Conservation (phyloP, 139 green algal genomes). For the Tetradesmus obliquus region DNA sequence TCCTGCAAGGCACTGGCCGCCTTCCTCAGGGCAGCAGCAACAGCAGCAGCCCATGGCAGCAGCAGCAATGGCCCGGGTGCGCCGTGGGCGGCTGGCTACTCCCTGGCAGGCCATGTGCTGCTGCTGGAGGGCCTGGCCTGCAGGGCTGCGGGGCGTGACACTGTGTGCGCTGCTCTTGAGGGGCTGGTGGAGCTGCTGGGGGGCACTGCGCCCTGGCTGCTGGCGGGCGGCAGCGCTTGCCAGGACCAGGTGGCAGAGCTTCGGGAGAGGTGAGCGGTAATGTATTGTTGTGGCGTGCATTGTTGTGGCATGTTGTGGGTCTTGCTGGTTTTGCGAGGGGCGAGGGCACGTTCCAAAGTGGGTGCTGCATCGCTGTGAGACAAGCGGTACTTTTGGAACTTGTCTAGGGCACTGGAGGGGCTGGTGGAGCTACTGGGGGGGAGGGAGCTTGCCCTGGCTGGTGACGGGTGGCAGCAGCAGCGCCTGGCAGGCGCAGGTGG, state of each 20-base stretch:
- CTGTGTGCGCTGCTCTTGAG: constrained; percentile 4
- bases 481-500: background rate
- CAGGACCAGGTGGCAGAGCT: background rate
- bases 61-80: background rate
- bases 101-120: background rate
- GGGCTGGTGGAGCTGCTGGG: constrained; percentile 31
- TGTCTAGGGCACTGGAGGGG: background rate
- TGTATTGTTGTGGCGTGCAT: too few relatives aligned
- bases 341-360: too few relatives aligned
- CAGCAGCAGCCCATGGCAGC: constrained; percentile 17
- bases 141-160: constrained; percentile 1
- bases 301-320: too few relatives aligned
- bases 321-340: too few relatives aligned
- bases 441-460: background rate
- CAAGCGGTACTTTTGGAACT: too few relatives aligned
- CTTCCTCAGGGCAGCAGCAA: constrained; percentile 52
- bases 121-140: constrained; percentile 20
- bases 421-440: constrained; percentile 9
- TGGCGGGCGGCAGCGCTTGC: background rate
- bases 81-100: background rate
- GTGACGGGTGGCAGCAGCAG: background rate
- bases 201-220: background rate
- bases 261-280: background rate
- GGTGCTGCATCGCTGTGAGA: too few relatives aligned
- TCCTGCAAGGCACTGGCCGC: constrained; percentile 59